A percentile compares a stretch with the other conserved stretches of the same genome.
Evolutionary conservation across 169 alveolate genomes (phyloP).

Genomic region (Cryptosporidium canis): DNA sequence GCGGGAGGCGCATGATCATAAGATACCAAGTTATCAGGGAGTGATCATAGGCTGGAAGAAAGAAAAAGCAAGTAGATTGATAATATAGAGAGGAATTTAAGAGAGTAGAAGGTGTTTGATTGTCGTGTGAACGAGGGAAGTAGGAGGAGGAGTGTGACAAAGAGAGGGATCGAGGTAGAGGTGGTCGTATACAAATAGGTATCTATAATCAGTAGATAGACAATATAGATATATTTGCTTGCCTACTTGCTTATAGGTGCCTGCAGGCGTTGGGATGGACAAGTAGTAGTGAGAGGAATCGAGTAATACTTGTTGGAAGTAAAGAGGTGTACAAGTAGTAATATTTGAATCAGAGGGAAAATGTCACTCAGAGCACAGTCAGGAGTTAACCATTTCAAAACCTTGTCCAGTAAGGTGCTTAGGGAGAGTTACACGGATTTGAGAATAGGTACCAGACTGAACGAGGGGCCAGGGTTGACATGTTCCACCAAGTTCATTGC

Average conservation of each 20-base stretch:
- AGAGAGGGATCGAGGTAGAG: too few species aligned
- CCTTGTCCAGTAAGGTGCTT: constrained; percentile 13
- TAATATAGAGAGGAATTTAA: background rate
- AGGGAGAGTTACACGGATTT: constrained; percentile 47
- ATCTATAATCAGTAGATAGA: background rate
- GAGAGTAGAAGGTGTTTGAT: background rate
- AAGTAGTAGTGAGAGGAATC: background rate
- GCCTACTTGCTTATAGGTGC: background rate
- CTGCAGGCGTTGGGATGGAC: background rate
- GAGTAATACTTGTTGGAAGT: background rate
- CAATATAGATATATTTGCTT: background rate
- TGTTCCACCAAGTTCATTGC: constrained; percentile 55
- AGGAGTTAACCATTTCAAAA: constrained; percentile 1
- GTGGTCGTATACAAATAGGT: too few species aligned
- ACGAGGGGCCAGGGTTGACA: constrained; percentile 51
- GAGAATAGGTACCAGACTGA: constrained; percentile 55
- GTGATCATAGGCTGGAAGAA: background rate
- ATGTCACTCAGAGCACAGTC: constrained; percentile 7
- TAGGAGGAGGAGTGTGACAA: too few species aligned
- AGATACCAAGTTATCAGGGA: background rate
- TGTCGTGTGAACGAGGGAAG: background rate
- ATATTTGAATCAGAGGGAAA: background rate
- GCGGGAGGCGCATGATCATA: constrained; percentile 10
- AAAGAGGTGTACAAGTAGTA: too few species aligned
- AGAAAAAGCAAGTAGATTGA: background rate